Base-by-base conservation (phyloP, 169 alveolate genomes). In the Blepharisma undulans region DNA sequence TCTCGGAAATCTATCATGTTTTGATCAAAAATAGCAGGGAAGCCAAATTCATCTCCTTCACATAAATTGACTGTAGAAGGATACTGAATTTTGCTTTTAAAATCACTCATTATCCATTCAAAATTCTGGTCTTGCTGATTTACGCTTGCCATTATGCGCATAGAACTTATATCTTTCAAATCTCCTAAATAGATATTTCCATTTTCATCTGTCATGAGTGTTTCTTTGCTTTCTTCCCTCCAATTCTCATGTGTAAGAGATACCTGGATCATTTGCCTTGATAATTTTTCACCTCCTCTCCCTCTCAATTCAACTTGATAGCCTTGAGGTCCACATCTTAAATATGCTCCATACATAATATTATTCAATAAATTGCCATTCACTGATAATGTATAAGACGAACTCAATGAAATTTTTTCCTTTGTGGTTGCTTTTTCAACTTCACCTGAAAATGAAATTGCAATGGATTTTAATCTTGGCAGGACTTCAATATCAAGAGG, bases 401-500 rank as follows among this genome's bases (percentile, higher is more conserved):
- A 66, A 25, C 22, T 71, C 32, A 66, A 36, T 19, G 61, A 14
- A 30, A 6, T 27, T n/a, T 60, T 27, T 48, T 66, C 29, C 25
- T 87, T 84, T 22, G 72, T 82, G 5, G 93, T 89, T 19, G 76
- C 74, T 27, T 78, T 76, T 29, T 48, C 76, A 16, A 93, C 80
- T 74, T 91, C 94, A 6, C 92, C 94, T 16, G 27, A 21, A 29
- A 95, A 60, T 4, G 1, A 4, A 8, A 94, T 89, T 36, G 66
- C 14, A 7, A 92, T 80, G 4, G 33, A 25, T 0, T 33, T 92
- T 27, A 95, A 81, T 71, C 93, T 91, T 30, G 95, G 92, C 25
- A 97, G 98, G 10, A 95, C 97, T 74, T 95, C 93, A 90, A 93
- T 93, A 34, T 84, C 92, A 60, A 95, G 82, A 1, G 29, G 88